phyloP scores from a whole-genome alignment of 805 yeast genomes.

The Ogataea neopini region DNA sequence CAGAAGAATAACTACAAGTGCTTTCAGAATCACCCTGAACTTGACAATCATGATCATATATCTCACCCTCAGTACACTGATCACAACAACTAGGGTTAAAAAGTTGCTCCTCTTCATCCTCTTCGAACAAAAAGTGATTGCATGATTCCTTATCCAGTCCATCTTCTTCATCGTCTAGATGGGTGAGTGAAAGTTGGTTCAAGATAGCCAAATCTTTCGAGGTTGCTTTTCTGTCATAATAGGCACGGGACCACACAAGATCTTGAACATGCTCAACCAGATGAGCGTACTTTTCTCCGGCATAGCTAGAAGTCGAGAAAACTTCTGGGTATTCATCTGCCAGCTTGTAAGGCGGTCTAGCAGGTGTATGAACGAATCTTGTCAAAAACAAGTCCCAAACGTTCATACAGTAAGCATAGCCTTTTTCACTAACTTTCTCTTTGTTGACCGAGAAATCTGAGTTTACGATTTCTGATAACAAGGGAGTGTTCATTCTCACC shows the following conservation, averaged over 20 bases:
- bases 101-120: background rate
- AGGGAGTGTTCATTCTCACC: conserved; percentile 17
- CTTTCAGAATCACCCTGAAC: background rate
- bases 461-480: background rate
- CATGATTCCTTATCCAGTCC: background rate
- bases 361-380: background rate
- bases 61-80: too few relatives aligned
- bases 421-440: background rate
- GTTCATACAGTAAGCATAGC: background rate
- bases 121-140: background rate
- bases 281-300: background rate
- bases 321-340: background rate
- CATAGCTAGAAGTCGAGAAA: background rate
- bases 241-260: background rate
- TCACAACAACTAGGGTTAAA: too few relatives aligned
- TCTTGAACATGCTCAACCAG: conserved; percentile 1
- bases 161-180: background rate
- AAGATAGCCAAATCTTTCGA: background rate
- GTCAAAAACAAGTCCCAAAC: background rate
- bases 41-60: too few relatives aligned
- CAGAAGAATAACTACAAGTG: conserved; percentile 3
- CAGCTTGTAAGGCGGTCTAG: background rate
- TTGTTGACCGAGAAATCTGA: background rate
- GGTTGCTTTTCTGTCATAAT: too few relatives aligned
- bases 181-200: background rate